Evolutionary conservation across 768 basidiomycete genomes (phyloP), one percentile per base, ranked within the genome.

Genomic region (Albatrellus ellisii): DNA sequence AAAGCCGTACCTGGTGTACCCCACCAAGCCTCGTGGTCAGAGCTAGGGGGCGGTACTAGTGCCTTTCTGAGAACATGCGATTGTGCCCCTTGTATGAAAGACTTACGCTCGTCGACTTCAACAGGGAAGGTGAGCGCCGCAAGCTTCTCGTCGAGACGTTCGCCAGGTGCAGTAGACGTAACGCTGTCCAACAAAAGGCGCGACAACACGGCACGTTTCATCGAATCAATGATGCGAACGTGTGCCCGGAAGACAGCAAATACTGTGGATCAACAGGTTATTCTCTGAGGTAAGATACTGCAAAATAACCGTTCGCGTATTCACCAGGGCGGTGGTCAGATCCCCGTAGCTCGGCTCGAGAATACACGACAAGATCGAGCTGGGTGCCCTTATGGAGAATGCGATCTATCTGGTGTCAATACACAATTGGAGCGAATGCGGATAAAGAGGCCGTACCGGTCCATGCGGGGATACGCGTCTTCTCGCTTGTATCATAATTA

Each of bases 381-480:
- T 67, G 64, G 26, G 55, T 55, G 8, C 94, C 94, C 46, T 74
- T 75, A 63, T 81, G 92, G 44, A 99, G 57, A 6, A 99, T 77
- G n/a, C 95, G 86, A 65, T 99, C 95, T 90, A 54, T n/a, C 22
- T 29, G 7, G 17, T 28, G 12, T 26, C 25, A 28, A 41, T 6
- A 29, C 14, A 26, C 36, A 33, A 11, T 33, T 28, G 28, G 39
- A 33, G 11, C n/a, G 53, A 41, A 58, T 35, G 43, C 46, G 29
- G 20, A 31, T 26, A 24, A 43, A 26, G 12, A 22, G 22, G 24
- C 49, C 71, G 45, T 43, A 90, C 90, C 90, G 52, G 94, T 98
- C 92, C 92, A 98, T 14, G 94, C 89, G 4, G 95, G 95, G 55
- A 95, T 82, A 20, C 95, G 75, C 72, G 80, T 76, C 65, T 98